Base-by-base conservation (phyloP, 1,139 yeast genomes). In the Geotrichum fermentans region DNA sequence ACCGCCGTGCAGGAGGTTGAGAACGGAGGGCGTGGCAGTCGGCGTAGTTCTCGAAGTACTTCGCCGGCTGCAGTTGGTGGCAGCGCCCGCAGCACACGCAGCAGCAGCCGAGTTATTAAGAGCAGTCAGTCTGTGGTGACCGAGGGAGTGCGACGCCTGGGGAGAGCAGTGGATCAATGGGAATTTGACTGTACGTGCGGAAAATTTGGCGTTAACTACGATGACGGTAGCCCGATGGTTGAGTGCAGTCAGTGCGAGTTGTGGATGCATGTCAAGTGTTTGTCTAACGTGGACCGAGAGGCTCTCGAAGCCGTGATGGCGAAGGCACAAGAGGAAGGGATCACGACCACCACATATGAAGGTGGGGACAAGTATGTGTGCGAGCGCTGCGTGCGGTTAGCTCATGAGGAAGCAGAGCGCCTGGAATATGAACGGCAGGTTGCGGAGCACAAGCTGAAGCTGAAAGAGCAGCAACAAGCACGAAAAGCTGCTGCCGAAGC, bases 151-250 rank as follows among this genome's bases (percentile, higher is more conserved):
- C 36, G 45, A 11, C 34, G 42, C 14, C 40, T 43, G 8, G 44
- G 50, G n/a, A 33, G 37, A 11, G 35, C 34, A 13, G 48, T 39
- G 10, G 58, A 58, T 33, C 61, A 60, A 11, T 71, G 74, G 74
- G 58, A 62, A 32, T 71, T 71, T 58, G 73, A 71, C 50, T 71
- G 75, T 51, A 54, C 58, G 33, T 71, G 75, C 54, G 74, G 74
- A 13, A 61, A 62, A 13, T 59, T 61, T 47, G 72, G 73, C 35
- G 63, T 62, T 39, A 70, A 70, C 54, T 69, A 65, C 53, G 74
- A 71, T 43, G 73, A 69, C 51, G 72, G 72, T 6, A 62, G 58
- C 30, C 61, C 64, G 45, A 56, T 66, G 36, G 65, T 71, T 22
- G 64, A 62, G 38, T 71, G 75, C 53, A 72, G 67, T 30, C 55